phyloP scores from a whole-genome alignment of 108 stramenopile species.

The Epipyxis sp. region DNA sequence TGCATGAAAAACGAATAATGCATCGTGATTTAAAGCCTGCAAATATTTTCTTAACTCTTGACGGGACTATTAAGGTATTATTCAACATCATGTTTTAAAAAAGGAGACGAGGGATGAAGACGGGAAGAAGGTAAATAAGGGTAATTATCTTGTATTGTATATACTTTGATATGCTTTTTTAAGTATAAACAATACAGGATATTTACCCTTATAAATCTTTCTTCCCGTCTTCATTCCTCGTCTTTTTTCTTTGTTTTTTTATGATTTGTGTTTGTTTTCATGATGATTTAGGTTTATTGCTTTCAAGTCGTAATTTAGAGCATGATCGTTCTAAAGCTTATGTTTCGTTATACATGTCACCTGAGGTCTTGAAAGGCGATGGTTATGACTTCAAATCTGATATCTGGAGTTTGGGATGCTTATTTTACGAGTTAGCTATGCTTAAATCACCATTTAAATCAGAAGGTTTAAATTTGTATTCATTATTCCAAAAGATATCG shows the following conservation, averaged over 20 bases:
- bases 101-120: too few relatives aligned
- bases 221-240: too few relatives aligned
- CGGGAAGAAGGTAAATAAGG: too few relatives aligned
- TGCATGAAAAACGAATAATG: constrained; percentile 51
- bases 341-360: constrained; percentile 54
- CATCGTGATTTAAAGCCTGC: constrained; percentile 60
- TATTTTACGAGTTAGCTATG: constrained; percentile 65
- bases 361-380: constrained; percentile 58
- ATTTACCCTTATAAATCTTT: too few relatives aligned
- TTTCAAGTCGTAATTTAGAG: constrained; percentile 36
- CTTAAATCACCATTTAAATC: constrained; percentile 59
- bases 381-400: constrained; percentile 65
- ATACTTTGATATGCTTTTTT: too few relatives aligned
- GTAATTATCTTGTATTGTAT: too few relatives aligned
- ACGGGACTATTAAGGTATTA: constrained; percentile 58
- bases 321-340: constrained; percentile 49
- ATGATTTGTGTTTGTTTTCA: too few relatives aligned
- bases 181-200: too few relatives aligned
- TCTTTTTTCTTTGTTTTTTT: too few relatives aligned
- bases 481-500: constrained; percentile 58
- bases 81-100: too few relatives aligned
- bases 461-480: constrained; percentile 45
- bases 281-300: constrained; percentile 52
- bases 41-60: constrained; percentile 53
- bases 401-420: constrained; percentile 63